Evolutionary conservation across 352 stramenopile genomes (phyloP).

Genomic region (Globisporangium solare): DNA sequence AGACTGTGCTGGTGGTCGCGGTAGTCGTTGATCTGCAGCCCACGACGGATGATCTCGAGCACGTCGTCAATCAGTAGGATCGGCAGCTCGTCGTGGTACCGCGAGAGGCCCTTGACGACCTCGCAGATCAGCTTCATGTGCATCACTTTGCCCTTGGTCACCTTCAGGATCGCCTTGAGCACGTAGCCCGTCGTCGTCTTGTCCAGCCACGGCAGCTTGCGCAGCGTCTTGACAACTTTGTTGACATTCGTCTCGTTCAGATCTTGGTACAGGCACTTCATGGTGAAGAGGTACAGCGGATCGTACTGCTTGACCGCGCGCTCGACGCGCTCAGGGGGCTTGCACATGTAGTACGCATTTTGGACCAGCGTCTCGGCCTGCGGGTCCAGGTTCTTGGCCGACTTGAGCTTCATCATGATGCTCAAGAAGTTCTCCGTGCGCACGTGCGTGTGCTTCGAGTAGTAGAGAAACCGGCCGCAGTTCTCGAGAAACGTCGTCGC

Average conservation of each 20-base stretch:
- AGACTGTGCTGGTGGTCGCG: slow-evolving; percentile 92
- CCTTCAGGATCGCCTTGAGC: slow-evolving; percentile 91
- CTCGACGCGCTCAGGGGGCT: slow-evolving; percentile 81
- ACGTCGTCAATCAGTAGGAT: slow-evolving; percentile 92
- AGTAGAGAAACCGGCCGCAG: slow-evolving; percentile 95
- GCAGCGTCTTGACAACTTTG: slow-evolving; percentile 92
- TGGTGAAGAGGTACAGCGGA: slow-evolving; percentile 88
- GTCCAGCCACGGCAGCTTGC: slow-evolving; percentile 90
- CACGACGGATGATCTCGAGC: slow-evolving; percentile 90
- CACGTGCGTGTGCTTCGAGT: slow-evolving; percentile 91
- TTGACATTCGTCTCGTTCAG: slow-evolving; percentile 80
- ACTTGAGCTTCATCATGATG: slow-evolving; percentile 95
- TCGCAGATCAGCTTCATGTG: slow-evolving; percentile 86
- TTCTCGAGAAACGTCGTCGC: slow-evolving; percentile 96
- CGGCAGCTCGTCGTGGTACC: slow-evolving; percentile 88
- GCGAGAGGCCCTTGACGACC: slow-evolving; percentile 77
- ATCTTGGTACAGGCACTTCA: slow-evolving; percentile 87
- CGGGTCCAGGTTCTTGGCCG: slow-evolving; percentile 89
- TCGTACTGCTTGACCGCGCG: slow-evolving; percentile 81
- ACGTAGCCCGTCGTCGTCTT: slow-evolving; percentile 57
- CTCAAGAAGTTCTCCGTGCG: slow-evolving; percentile 89
- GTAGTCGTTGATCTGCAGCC: slow-evolving; percentile 88
- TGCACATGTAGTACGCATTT: slow-evolving; percentile 93
- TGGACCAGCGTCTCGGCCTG: slow-evolving; percentile 87
- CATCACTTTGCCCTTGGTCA: slow-evolving; percentile 87